A percentile compares a stretch with the other conserved stretches of the same genome.
phyloP scores from a whole-genome alignment of 2,329 filamentous ascomycete species.

The Diaporthe helianthi region DNA sequence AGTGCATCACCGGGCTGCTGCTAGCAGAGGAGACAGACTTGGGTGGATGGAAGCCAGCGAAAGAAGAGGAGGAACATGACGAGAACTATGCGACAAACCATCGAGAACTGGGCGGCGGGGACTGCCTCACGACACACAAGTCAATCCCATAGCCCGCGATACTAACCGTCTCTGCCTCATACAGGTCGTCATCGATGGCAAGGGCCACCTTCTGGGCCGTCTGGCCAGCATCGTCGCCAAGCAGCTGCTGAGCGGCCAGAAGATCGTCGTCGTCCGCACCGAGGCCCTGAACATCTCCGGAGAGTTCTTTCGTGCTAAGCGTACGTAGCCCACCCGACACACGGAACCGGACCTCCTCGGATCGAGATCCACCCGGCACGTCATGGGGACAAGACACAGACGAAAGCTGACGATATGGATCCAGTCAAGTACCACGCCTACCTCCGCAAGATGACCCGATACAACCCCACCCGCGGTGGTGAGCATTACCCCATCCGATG shows the following conservation, averaged over 20 bases:
- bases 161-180: slow-evolving; percentile 34
- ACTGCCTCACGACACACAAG: slow-evolving; percentile 6
- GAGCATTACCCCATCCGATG: slow-evolving; percentile 49
- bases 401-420: slow-evolving; percentile 56
- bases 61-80: slow-evolving; percentile 1
- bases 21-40: background rate
- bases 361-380: background rate
- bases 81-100: slow-evolving; percentile 11
- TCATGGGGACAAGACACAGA: background rate
- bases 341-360: slow-evolving; percentile 5
- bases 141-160: background rate
- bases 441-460: slow-evolving; percentile 99
- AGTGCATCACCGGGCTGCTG: background rate
- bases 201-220: slow-evolving; percentile 99
- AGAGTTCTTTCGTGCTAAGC: slow-evolving; percentile 99
- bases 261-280: slow-evolving; percentile 98
- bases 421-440: slow-evolving; percentile 99
- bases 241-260: slow-evolving; percentile 98
- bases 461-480: slow-evolving; percentile 99
- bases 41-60: background rate
- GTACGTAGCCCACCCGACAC: slow-evolving; percentile 71
- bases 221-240: slow-evolving; percentile 98
- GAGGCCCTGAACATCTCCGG: slow-evolving; percentile 99
- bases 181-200: slow-evolving; percentile 99
- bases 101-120: slow-evolving; percentile 7